phyloP scores from a whole-genome alignment of 306 rosid genomes.

The Boehmeria nivea region DNA sequence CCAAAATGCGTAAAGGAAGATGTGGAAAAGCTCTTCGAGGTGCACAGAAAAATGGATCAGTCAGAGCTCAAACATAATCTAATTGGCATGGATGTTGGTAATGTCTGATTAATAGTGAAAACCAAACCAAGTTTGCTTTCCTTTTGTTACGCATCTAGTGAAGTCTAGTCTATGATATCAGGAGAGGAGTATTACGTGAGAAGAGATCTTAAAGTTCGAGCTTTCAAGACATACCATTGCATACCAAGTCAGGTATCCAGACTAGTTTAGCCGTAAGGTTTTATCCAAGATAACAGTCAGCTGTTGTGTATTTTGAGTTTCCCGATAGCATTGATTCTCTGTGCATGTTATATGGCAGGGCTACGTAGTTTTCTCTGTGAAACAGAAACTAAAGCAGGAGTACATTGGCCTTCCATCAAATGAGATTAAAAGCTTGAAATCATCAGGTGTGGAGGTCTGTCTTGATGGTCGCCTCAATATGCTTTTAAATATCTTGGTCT shows the following conservation, averaged over 20 bases:
- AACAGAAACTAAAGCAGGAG: conserved; percentile 72
- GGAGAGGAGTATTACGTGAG: conserved; percentile 75
- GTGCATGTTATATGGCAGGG: conserved; percentile 55
- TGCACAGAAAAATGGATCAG: conserved; percentile 80
- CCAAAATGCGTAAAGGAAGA: conserved; percentile 67
- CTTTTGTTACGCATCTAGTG: no score
- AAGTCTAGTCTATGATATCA: conserved; percentile 21
- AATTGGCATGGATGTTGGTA: conserved; percentile 87
- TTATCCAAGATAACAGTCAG: not conserved
- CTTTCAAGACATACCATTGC: conserved; percentile 79
- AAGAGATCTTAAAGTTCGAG: conserved; percentile 74
- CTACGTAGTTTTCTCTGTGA: conserved; percentile 62
- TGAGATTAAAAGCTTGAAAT: conserved; percentile 67
- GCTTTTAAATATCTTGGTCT: not conserved
- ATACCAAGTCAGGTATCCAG: conserved; percentile 79
- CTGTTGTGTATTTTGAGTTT: not conserved
- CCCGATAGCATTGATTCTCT: not conserved
- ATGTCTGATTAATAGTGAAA: conserved; percentile 22
- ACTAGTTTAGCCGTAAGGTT: not conserved
- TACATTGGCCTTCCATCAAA: conserved; percentile 52
- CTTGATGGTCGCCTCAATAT: conserved; percentile 22
- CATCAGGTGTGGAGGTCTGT: conserved; percentile 82
- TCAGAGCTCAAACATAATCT: conserved; percentile 74
- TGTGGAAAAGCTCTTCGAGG: conserved; percentile 72
- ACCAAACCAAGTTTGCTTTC: conserved; percentile 2